Percentiles rank a stretch among this genome's conserved stretches.
Evolutionary conservation across 2,329 filamentous ascomycete species (phyloP).

Genomic region (Trichoderma hamatum): DNA sequence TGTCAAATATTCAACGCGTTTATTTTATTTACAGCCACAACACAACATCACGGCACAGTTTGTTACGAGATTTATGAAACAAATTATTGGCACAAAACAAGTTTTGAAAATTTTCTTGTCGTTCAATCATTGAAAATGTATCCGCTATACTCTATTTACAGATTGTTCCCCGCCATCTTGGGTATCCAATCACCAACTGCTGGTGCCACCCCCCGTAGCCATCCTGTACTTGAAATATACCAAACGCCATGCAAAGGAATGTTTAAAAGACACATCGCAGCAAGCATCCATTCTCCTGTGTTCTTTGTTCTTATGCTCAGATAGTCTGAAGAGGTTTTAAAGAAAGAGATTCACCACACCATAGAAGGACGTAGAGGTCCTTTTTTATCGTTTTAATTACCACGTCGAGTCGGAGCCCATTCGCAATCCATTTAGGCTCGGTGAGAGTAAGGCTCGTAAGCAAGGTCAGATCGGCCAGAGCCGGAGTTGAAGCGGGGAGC

Average conservation of each 20-base stretch:
- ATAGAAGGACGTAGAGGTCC: background rate
- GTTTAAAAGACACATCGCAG: conserved; percentile 2
- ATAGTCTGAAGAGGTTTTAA: background rate
- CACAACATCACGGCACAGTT: background rate
- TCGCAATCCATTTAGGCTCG: conserved; percentile 46
- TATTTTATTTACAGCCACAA: background rate
- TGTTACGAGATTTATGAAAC: background rate
- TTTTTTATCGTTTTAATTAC: background rate
- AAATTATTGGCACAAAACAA: background rate
- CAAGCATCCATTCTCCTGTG: background rate
- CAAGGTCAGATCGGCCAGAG: conserved; percentile 53
- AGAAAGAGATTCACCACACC: background rate
- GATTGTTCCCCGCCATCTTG: conserved; percentile 24
- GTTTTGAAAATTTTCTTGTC: conserved; percentile 12
- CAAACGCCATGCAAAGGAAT: conserved; percentile 28
- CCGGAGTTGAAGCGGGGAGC: conserved; percentile 43
- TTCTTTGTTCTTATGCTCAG: background rate
- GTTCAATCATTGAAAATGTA: conserved; percentile 25
- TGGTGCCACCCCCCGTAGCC: conserved; percentile 9
- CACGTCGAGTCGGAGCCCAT: background rate
- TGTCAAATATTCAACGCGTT: background rate
- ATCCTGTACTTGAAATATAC: conserved; percentile 1
- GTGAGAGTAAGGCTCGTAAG: conserved; percentile 68
- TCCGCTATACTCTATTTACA: conserved; percentile 25
- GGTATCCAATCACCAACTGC: conserved; percentile 24